Base-by-base conservation (phyloP, 2,329 filamentous ascomycete genomes). In the Fusarium protoensiforme region DNA sequence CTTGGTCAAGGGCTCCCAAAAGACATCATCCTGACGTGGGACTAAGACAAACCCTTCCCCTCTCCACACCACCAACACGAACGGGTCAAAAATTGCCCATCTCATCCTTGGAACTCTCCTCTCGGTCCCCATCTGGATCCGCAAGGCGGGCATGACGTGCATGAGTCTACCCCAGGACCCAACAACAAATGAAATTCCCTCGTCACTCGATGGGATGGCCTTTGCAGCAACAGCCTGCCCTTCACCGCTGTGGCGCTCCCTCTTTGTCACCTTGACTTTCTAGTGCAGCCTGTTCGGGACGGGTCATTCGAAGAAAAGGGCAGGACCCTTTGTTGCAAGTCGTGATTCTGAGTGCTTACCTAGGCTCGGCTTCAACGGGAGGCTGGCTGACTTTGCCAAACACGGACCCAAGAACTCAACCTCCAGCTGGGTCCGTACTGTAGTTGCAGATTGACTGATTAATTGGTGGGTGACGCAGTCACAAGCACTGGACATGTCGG, bases 111-210 rank as follows among this genome's bases (percentile, higher is more conserved):
- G 48, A 31, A 64, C 67, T 53, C 54, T 53, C 33, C 67, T 53
- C 54, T 53, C 33, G 39, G 58, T 67, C 71, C 38, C 51, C 36
- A 29, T 73, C 29, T 58, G 33, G 71, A 58, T 74, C 67, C 71
- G 71, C 71, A 74, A 69, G 68, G 71, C 71, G 68, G 71, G 61
- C 71, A 73, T 73, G 71, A 69, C 73, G 71, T 73, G 71, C 71
- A 73, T 74, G 64, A 73, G 64, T 54, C 53, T 65, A 66, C 64
- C 68, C 58, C 58, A 61, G 68, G 64, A 16, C 61, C 71, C 64
- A 72, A 72, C 33, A 71, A 41, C 64, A 68, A 64, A 71, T 68
- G 48, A 24, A 38, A 46, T 62, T 65, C 43, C 35, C 48, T 61
- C 46, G 43, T 73, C 27, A n/a, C 3, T 36, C 29, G 7, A 35